These are phyloP conservation scores for Melastoma candidum DNA, from an alignment of 441 rosid species.

Conservation along the genomic window DNA sequence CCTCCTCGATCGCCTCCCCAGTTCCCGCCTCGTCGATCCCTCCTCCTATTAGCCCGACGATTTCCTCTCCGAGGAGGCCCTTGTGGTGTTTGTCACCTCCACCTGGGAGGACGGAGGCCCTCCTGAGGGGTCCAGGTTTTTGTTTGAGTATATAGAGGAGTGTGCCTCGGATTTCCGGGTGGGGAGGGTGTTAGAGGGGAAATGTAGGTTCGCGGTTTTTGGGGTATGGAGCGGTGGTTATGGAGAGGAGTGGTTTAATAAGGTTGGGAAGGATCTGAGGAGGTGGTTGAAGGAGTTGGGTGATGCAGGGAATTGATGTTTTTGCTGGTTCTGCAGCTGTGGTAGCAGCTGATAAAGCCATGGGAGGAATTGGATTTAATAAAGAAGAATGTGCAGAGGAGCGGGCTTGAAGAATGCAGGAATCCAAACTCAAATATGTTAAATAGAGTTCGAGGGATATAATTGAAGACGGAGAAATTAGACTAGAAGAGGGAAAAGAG, in stretches of 20 bases:
- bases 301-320: too few relatives aligned
- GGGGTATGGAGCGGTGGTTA: conserved; percentile 72
- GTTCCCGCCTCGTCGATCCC: conserved; percentile 49
- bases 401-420: too few relatives aligned
- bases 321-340: too few relatives aligned
- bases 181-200: conserved; percentile 54
- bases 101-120: conserved; percentile 86
- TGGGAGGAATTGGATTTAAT: too few relatives aligned
- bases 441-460: too few relatives aligned
- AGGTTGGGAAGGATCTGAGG: conserved; percentile 49
- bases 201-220: conserved; percentile 62
- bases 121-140: conserved; percentile 48
- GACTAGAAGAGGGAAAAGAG: too few relatives aligned
- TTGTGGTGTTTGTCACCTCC: conserved; percentile 56
- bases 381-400: too few relatives aligned
- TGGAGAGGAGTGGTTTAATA: conserved; percentile 51
- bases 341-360: too few relatives aligned
- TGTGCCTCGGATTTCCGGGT: conserved; percentile 85
- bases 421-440: too few relatives aligned
- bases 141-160: conserved; percentile 65
- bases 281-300: conserved; percentile 33
- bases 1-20: conserved; percentile 29
- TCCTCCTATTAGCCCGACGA: conserved; percentile 83
- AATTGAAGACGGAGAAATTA: too few relatives aligned
- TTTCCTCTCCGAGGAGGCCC: conserved; percentile 41